Evolutionary conservation across 768 basidiomycete genomes (phyloP), one percentile per base, ranked within the genome.

Genomic region (Austroboletus festivus): DNA sequence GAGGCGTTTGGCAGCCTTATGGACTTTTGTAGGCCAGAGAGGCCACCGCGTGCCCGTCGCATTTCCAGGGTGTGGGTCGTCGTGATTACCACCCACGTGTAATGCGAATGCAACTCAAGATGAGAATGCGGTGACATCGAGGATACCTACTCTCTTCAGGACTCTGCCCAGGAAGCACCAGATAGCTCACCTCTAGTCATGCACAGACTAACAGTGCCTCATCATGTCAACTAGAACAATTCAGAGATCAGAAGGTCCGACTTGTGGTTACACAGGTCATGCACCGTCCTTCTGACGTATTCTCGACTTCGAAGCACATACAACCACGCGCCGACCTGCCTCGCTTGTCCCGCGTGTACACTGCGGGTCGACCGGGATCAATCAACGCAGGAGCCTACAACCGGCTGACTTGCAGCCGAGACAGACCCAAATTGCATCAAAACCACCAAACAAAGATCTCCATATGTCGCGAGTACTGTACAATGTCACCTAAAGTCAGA

Each of bases 381-480:
- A 44, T 37, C 38, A 10, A 15, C 30, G 22, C 22, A 20, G 38
- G 13, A 15, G 18, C 26, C 38, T 23, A 37, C 24, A 42, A 34
- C 23, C n/a, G 5, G 34, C 28, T 21, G 19, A 41, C n/a, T 19
- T 10, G 15, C 39, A 35, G 19, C 16, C 16, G 37, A 31, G 1
- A 26, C 16, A 13, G n/a, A 35, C 22, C 19, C 31, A 15, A 33
- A 33, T 12, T 37, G 44, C 44, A n/a, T 35, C 11, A 20, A 13
- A 37, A 55, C 19, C 44, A 57, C n/a, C n/a, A n/a, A n/a, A n/a
- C n/a, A n/a, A n/a, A n/a, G 46, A 28, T 26, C 26, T 33, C 47
- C 56, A 52, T 52, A 50, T 47, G 44, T 44, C 42, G 35, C 62
- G 54, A 47, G 42, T 66, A 67, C 51, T 68, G 38, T 66, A 68